A percentile compares a stretch with the other conserved stretches of the same genome.
Evolutionary conservation across 257 asterid species (phyloP).

Genomic region (Nicotiana knightiana): DNA sequence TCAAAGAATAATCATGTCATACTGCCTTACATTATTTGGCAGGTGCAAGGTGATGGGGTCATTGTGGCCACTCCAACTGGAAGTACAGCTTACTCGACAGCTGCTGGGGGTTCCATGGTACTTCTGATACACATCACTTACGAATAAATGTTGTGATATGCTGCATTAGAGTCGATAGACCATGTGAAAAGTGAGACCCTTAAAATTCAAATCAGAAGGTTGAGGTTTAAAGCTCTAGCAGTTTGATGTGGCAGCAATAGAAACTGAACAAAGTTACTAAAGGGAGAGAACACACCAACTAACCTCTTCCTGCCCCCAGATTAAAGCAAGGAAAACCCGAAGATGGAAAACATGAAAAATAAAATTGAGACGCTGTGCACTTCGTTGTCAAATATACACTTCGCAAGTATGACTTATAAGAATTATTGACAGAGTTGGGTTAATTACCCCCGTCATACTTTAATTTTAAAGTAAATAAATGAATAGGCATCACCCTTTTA

Average conservation of each 20-base stretch:
- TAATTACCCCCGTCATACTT: background rate
- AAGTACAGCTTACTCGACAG: slow-evolving; percentile 98
- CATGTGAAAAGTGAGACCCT: slow-evolving; percentile 1
- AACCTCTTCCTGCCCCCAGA: background rate
- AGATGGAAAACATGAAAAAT: background rate
- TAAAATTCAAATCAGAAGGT: background rate
- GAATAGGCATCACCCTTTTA: background rate
- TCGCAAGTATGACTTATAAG: slow-evolving; percentile 1
- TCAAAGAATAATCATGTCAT: background rate
- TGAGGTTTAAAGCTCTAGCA: background rate
- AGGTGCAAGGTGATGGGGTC: slow-evolving; percentile 99
- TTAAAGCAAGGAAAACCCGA: background rate
- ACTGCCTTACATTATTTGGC: slow-evolving; percentile 5
- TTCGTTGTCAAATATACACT: background rate
- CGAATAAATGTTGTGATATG: slow-evolving; percentile 4
- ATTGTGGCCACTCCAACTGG: slow-evolving; percentile 99
- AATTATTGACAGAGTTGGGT: background rate
- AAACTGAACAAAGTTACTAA: background rate
- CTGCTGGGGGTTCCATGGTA: slow-evolving; percentile 99
- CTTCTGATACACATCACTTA: background rate
- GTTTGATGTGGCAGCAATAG: background rate
- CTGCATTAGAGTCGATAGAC: background rate
- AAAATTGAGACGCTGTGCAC: background rate
- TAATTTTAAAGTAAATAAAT: background rate
- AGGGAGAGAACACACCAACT: background rate